Evolutionary conservation across 352 stramenopile genomes (phyloP).

Genomic region (Phytophthora constricta): DNA sequence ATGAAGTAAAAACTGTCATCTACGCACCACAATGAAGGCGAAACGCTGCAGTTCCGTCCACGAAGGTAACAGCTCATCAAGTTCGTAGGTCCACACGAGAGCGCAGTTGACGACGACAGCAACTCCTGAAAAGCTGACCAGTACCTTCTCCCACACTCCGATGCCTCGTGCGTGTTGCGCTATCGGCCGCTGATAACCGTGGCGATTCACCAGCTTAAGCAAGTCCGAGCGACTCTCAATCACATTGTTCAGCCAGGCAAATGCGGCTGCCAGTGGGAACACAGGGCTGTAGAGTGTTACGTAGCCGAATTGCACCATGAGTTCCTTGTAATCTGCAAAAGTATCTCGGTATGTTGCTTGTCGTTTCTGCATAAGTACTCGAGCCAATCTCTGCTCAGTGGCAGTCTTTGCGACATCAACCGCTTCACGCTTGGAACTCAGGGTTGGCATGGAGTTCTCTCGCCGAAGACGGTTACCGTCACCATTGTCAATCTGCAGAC

Average conservation of each 20-base stretch:
- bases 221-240: constrained; percentile 92
- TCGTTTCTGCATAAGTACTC: constrained; percentile 66
- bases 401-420: constrained; percentile 35
- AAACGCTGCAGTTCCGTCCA: constrained; percentile 69
- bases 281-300: constrained; percentile 93
- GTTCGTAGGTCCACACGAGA: constrained; percentile 87
- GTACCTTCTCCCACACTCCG: constrained; percentile 92
- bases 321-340: constrained; percentile 80
- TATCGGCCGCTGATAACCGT: constrained; percentile 87
- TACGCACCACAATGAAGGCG: constrained; percentile 62
- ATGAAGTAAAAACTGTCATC: neutral
- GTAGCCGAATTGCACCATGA: constrained; percentile 93
- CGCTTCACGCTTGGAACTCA: constrained; percentile 15
- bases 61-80: constrained; percentile 53
- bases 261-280: constrained; percentile 91
- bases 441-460: constrained; percentile 15
- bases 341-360: constrained; percentile 70
- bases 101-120: constrained; percentile 94
- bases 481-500: constrained; percentile 21
- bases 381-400: constrained; percentile 49
- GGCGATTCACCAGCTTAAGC: constrained; percentile 91
- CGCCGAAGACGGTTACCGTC: neutral
- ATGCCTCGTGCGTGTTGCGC: constrained; percentile 91
- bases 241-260: constrained; percentile 92
- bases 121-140: constrained; percentile 93